A percentile compares a stretch with the other conserved stretches of the same genome.
Evolutionary conservation across 495 filamentous ascomycete genomes (phyloP).

Genomic region (Trichoderma parareesei): DNA sequence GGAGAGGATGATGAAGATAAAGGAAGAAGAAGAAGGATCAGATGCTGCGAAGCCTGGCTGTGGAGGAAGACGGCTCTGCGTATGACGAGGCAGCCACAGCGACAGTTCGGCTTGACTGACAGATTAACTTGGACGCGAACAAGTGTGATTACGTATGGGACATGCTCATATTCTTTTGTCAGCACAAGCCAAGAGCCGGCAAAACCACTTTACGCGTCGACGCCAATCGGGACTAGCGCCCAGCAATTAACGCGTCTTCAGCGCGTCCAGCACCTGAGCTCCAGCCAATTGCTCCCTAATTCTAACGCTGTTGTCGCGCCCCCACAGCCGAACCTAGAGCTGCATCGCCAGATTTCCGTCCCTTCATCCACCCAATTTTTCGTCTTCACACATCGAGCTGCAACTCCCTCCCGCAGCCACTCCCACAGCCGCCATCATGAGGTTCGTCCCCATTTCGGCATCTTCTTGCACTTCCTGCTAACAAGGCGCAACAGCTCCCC

Average conservation of each 20-base stretch:
- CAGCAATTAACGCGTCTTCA: conserved; percentile 23
- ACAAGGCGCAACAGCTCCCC: conserved; percentile 53
- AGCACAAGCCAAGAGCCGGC: not conserved
- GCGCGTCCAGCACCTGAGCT: conserved; percentile 2
- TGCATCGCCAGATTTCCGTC: not conserved
- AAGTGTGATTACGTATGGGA: rapidly evolving
- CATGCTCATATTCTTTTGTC: not conserved
- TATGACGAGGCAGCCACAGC: not conserved
- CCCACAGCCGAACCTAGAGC: not conserved
- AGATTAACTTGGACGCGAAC: not conserved
- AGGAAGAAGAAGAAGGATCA: too few relatives aligned
- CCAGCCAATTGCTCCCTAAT: conserved; percentile 4
- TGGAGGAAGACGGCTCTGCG: not conserved
- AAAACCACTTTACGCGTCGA: conserved; percentile 35
- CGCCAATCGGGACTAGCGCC: conserved; percentile 20
- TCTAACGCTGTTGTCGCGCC: not conserved
- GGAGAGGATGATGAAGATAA: not conserved
- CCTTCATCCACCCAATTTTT: not conserved
- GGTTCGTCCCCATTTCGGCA: conserved; percentile 19
- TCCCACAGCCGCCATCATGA: conserved; percentile 25
- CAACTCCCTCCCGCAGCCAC: not conserved
- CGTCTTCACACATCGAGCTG: not conserved
- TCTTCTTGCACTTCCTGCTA: not conserved
- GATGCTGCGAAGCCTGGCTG: not conserved
- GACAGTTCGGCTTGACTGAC: not conserved